These are phyloP conservation scores for Hippophae tibetana DNA, from an alignment of 306 rosid species.

Conservation along the genomic window DNA sequence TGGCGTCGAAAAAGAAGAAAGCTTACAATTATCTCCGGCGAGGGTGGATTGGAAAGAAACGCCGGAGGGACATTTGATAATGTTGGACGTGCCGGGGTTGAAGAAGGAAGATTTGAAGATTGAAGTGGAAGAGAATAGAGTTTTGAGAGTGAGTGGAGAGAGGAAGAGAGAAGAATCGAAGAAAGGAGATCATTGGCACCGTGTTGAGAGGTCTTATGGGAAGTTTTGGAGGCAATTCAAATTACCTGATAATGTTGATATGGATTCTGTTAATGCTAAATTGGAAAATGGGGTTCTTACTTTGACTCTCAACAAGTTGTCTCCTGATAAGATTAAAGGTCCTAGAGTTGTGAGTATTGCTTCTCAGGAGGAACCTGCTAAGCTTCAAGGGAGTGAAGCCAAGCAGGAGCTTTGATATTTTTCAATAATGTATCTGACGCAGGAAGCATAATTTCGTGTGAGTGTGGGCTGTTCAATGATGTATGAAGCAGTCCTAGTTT, in stretches of 20 bases:
- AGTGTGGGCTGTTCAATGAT: no score
- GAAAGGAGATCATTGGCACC: slow-evolving; percentile 57
- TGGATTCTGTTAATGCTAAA: slow-evolving; percentile 52
- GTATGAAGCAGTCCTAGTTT: no score
- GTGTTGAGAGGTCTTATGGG: slow-evolving; percentile 53
- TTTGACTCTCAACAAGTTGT: slow-evolving; percentile 38
- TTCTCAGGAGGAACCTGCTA: slow-evolving; percentile 18
- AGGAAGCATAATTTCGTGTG: no score
- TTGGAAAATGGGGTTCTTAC: slow-evolving; percentile 52
- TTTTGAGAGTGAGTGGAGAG: slow-evolving; percentile 59
- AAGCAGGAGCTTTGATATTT: slow-evolving; percentile 42
- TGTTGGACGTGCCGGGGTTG: slow-evolving; percentile 55
- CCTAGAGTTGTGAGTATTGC: slow-evolving; percentile 43
- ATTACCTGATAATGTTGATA: slow-evolving; percentile 49
- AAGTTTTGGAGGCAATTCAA: slow-evolving; percentile 64
- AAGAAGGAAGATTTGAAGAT: slow-evolving; percentile 50
- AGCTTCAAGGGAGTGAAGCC: slow-evolving; percentile 17
- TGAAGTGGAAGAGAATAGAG: slow-evolving; percentile 49
- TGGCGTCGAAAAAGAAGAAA: slow-evolving; percentile 33
- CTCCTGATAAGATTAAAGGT: slow-evolving; percentile 42
- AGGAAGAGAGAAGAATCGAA: slow-evolving; percentile 14
- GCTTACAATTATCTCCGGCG: slow-evolving; percentile 24
- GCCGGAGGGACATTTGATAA: slow-evolving; percentile 48
- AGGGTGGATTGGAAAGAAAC: slow-evolving; percentile 75
- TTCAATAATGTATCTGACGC: no score